These are phyloP conservation scores for Saccharomycopsis selenospora DNA, from an alignment of 805 yeast species.

Conservation along the genomic window DNA sequence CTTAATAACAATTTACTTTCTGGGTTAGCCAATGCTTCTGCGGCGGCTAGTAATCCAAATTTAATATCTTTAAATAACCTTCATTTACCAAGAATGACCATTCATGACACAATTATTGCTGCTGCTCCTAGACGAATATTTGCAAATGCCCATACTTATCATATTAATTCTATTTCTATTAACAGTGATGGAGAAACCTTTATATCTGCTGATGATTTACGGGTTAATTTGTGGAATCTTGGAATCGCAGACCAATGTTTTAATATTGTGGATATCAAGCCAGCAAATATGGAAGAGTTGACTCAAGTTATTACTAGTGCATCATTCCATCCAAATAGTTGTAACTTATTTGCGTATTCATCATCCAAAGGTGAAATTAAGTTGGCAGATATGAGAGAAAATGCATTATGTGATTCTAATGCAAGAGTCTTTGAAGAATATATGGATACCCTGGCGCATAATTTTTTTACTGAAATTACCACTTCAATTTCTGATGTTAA, in stretches of 20 bases:
- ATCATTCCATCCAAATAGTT: constrained; percentile 87
- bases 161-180: constrained; percentile 89
- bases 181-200: constrained; percentile 96
- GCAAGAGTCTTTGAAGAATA: constrained; percentile 86
- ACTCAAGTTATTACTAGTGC: constrained; percentile 97
- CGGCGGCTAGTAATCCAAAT: constrained; percentile 25
- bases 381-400: constrained; percentile 92
- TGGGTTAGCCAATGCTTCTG: constrained; percentile 6
- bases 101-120: constrained; percentile 90
- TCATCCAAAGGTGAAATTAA: constrained; percentile 94
- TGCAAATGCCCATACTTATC: constrained; percentile 97
- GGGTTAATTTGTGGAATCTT: constrained; percentile 93
- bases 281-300: constrained; percentile 96
- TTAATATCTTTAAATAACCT: constrained; percentile 39
- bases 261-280: constrained; percentile 96
- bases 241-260: constrained; percentile 92
- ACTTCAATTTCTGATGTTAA: constrained; percentile 90
- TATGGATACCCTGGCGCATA: constrained; percentile 85
- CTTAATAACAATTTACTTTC: constrained; percentile 17
- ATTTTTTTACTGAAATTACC: constrained; percentile 95
- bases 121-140: constrained; percentile 90
- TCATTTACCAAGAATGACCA: constrained; percentile 79
- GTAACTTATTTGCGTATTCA: constrained; percentile 92
- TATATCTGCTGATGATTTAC: constrained; percentile 84
- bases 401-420: constrained; percentile 88